Evolutionary conservation across 257 asterid species (phyloP), one percentile per base, ranked within the genome.

Genomic region (Solanum etuberosum): DNA sequence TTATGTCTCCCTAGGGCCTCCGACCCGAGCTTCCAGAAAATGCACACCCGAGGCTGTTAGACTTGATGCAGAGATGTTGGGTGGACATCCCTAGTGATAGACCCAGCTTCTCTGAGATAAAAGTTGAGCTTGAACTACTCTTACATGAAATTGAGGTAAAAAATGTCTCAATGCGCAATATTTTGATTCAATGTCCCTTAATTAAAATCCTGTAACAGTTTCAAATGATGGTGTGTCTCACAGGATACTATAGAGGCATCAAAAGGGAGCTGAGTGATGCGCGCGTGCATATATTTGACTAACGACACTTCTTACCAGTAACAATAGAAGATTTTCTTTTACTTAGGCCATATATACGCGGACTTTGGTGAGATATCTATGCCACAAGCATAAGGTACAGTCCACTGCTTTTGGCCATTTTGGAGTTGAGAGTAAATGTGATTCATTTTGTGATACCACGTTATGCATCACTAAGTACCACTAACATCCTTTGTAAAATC

Each of bases 1-100:
- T 68, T 40, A 6, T 27, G 83, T 70, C 76, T 82, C n/a, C 11
- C 11, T 87, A 96, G 99, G 99, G 99, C 84, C 98, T 90, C 71
- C 96, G 99, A 76, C 99, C 98, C 4, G 98, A 94, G 67, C 92
- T 92, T 91, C 98, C 99, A 8, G 78, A 85, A 78, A 78, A 90
- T 21, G 90, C 89, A 29, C 94, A 97, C 89, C 98, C 98, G 23
- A 94, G 91, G 92, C 86, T 94, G 86, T 72, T 91, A 82, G 92
- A 89, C 81, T 81, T 97, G 91, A 97, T 97, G 98, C 95, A 92
- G 92, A 94, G 94, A 90, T 93, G 98, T 83, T 97, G 99, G 99
- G 93, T 91, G 25, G 93, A 92, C n/a, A 34, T 70, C 81, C 98
- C 98, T 5, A 83, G 84, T 73, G 84, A 88, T 54, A 94, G 99